A percentile compares a stretch with the other conserved stretches of the same genome.
These are phyloP conservation scores for Rhodosporidiobolus sp. DNA, from an alignment of 768 basidiomycete species.

Conservation along the genomic window DNA sequence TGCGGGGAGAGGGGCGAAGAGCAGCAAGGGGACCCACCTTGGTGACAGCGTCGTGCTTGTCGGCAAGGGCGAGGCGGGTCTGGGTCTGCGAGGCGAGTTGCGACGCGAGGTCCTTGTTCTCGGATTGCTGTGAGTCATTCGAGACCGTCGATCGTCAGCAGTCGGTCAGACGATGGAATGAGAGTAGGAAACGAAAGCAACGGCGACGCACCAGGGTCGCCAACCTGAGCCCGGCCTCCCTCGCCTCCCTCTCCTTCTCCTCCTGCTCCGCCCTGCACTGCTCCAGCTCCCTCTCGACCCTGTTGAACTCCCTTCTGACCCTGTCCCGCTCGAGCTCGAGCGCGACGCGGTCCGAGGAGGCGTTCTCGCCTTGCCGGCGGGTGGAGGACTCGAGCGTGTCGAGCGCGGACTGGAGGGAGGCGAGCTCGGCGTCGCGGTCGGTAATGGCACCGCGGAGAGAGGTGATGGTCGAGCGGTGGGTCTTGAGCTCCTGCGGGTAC, in stretches of 20 bases:
- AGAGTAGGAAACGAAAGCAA: background rate
- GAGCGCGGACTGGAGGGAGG: constrained; percentile 68
- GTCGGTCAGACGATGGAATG: background rate
- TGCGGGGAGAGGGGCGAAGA: background rate
- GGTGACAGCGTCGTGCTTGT: constrained; percentile 77
- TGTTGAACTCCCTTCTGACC: constrained; percentile 74
- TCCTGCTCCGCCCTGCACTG: constrained; percentile 68
- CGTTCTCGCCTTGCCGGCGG: constrained; percentile 75
- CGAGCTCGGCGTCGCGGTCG: constrained; percentile 72
- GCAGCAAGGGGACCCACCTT: constrained; percentile 46
- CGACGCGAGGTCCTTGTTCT: constrained; percentile 73
- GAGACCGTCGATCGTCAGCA: background rate
- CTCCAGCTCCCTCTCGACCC: constrained; percentile 72
- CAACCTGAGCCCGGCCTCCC: constrained; percentile 68
- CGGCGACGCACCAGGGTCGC: constrained; percentile 59
- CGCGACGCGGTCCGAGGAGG: constrained; percentile 76
- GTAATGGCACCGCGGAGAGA: constrained; percentile 55
- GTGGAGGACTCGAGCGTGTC: constrained; percentile 69
- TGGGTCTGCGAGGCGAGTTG: constrained; percentile 83
- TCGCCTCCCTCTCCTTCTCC: constrained; percentile 61
- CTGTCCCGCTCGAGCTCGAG: constrained; percentile 86
- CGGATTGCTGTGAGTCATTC: constrained; percentile 56
- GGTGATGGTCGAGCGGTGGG: constrained; percentile 43
- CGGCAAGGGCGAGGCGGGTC: constrained; percentile 75
- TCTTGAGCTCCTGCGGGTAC: constrained; percentile 22